Percentiles rank a stretch among this genome's conserved stretches.
Evolutionary conservation across 257 asterid genomes (phyloP).

Genomic region (Scutellaria minor): DNA sequence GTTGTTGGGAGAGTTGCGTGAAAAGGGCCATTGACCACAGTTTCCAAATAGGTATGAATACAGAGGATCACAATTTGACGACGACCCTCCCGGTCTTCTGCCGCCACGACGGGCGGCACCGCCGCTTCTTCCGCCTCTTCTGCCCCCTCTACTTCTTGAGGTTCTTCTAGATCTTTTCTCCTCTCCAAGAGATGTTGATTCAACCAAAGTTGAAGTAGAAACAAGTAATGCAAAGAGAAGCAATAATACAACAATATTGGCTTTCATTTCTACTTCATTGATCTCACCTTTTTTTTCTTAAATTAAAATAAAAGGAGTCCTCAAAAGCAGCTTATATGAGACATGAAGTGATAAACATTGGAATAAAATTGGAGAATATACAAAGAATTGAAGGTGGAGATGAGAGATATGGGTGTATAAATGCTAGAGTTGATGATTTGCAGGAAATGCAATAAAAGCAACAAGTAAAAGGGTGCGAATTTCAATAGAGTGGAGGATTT

Average conservation of each 20-base stretch:
- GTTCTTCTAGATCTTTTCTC: constrained; percentile 38
- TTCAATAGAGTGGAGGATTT: constrained; percentile 3
- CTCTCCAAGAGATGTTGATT: constrained; percentile 41
- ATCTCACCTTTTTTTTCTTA: not conserved
- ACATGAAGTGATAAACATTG: constrained; percentile 16
- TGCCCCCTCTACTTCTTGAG: constrained; percentile 27
- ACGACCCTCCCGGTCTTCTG: constrained; percentile 30
- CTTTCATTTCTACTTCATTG: constrained; percentile 24
- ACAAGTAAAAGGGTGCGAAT: constrained; percentile 20
- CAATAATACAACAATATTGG: not conserved
- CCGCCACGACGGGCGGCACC: constrained; percentile 36
- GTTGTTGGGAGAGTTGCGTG: constrained; percentile 42
- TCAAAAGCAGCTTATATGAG: constrained; percentile 5
- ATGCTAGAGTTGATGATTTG: not conserved
- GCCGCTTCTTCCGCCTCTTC: constrained; percentile 32
- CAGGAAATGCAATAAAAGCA: not conserved
- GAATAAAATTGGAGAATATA: not conserved
- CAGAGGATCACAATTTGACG: constrained; percentile 59
- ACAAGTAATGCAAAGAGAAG: constrained; percentile 42
- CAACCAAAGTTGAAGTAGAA: constrained; percentile 42
- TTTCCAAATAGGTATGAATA: constrained; percentile 44
- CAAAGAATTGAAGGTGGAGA: too few species aligned
- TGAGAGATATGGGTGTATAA: too few species aligned
- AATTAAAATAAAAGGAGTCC: not conserved
- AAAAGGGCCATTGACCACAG: constrained; percentile 63